A percentile compares a stretch with the other conserved stretches of the same genome.
Evolutionary conservation across 164 flowering plant genomes (phyloP).

Genomic region (Pachysandra terminalis): DNA sequence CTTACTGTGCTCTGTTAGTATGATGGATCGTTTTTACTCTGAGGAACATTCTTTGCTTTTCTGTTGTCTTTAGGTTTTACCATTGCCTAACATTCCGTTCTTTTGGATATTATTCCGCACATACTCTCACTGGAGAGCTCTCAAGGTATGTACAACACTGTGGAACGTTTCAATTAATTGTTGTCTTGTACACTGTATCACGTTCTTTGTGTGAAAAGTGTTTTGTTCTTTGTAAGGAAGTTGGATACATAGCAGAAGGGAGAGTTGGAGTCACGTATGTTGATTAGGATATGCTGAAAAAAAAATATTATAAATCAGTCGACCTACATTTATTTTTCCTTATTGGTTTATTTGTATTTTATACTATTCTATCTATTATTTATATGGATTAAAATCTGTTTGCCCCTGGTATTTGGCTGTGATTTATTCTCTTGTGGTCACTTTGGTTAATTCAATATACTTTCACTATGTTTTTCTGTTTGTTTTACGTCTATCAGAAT

Average conservation of each 20-base stretch:
- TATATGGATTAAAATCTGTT: too few species aligned
- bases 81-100: slow-evolving; percentile 91
- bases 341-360: too few species aligned
- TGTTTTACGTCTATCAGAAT: not conserved
- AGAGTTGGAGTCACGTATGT: not conserved
- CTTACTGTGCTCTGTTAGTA: not conserved
- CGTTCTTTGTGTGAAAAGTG: not conserved
- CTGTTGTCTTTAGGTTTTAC: slow-evolving; percentile 52
- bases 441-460: not conserved
- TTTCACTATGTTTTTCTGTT: not conserved
- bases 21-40: not conserved
- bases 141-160: slow-evolving; percentile 45
- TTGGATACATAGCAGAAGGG: not conserved
- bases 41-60: not conserved
- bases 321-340: not conserved
- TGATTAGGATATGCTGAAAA: not conserved
- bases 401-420: not conserved
- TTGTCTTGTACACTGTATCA: not conserved
- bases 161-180: slow-evolving; percentile 1
- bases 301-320: too few species aligned
- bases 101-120: slow-evolving; percentile 90
- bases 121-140: slow-evolving; percentile 95
- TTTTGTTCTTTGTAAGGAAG: not conserved
- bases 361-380: too few species aligned
- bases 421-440: not conserved